These are phyloP conservation scores for Kazachstania taianensis DNA, from an alignment of 805 yeast genomes.

Conservation along the genomic window DNA sequence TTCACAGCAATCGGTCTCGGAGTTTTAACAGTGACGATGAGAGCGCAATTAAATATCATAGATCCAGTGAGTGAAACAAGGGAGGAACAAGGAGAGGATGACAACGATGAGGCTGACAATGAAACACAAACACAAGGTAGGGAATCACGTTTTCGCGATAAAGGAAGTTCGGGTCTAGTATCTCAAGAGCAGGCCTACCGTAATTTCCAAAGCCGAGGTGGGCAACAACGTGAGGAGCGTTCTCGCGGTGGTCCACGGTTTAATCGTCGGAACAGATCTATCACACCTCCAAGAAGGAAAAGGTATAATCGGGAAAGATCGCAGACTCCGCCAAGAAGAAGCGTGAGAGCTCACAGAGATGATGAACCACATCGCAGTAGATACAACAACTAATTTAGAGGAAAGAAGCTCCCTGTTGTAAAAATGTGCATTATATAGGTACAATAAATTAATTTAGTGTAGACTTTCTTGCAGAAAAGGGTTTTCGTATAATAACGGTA, in stretches of 20 bases:
- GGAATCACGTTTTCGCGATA: neutral
- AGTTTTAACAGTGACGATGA: slow-evolving; percentile 69
- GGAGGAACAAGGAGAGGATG: slow-evolving; percentile 8
- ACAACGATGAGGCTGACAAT: slow-evolving; percentile 6
- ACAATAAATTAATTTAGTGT: no score
- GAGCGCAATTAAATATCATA: slow-evolving; percentile 38
- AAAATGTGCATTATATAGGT: no score
- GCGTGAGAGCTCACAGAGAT: neutral
- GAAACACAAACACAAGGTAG: neutral
- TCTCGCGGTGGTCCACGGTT: neutral
- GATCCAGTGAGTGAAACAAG: slow-evolving; percentile 18
- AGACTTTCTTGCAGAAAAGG: no score
- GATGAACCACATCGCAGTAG: neutral
- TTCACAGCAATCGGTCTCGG: slow-evolving; percentile 93
- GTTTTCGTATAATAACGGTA: no score
- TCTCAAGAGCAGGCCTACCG: no score
- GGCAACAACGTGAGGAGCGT: no score
- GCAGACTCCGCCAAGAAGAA: neutral
- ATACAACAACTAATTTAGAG: no score
- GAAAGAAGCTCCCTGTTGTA: no score
- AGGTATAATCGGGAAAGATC: slow-evolving; percentile 8
- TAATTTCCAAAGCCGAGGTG: slow-evolving; percentile 10
- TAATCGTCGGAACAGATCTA: slow-evolving; percentile 10
- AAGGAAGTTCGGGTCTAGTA: slow-evolving; percentile 4
- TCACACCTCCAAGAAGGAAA: slow-evolving; percentile 13